Conservation (phyloP, 2,329 filamentous ascomycete species). For the Zymoseptoria crescenta region DNA sequence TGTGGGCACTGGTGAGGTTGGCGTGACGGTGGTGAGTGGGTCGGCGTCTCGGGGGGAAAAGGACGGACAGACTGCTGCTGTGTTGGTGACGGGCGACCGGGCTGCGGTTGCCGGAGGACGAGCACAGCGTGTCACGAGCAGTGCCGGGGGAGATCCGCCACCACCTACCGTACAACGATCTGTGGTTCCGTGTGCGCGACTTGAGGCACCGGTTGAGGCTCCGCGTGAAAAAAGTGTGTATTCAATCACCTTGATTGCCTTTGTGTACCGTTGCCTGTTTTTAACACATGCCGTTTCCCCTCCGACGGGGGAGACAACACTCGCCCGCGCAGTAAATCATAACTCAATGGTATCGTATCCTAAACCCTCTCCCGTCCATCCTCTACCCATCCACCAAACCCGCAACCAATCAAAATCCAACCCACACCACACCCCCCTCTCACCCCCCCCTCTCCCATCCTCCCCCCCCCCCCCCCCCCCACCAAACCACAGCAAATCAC, state of each 20-base stretch:
- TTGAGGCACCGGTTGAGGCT: background rate
- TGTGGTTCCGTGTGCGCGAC: background rate
- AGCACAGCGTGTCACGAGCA: background rate
- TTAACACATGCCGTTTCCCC: background rate
- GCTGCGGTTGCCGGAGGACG: background rate
- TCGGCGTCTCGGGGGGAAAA: background rate
- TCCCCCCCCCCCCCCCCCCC: constrained; percentile 11
- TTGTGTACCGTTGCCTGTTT: background rate
- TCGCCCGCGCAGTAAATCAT: background rate
- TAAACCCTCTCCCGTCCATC: background rate
- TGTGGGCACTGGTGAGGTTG: background rate
- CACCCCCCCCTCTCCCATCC: constrained; percentile 17
- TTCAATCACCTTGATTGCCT: background rate
- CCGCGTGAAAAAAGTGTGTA: background rate
- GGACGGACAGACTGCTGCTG: background rate
- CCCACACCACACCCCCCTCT: constrained; percentile 19
- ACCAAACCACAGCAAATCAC: constrained; percentile 18
- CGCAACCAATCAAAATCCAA: background rate
- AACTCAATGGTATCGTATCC: background rate
- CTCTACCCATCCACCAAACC: no score
- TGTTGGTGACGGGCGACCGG: background rate
- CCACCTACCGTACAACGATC: background rate
- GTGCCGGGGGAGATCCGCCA: background rate
- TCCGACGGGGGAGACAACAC: background rate
- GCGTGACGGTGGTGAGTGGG: background rate